phyloP scores from a whole-genome alignment of 2,329 filamentous ascomycete genomes.

The Exophiala xenobiotica region DNA sequence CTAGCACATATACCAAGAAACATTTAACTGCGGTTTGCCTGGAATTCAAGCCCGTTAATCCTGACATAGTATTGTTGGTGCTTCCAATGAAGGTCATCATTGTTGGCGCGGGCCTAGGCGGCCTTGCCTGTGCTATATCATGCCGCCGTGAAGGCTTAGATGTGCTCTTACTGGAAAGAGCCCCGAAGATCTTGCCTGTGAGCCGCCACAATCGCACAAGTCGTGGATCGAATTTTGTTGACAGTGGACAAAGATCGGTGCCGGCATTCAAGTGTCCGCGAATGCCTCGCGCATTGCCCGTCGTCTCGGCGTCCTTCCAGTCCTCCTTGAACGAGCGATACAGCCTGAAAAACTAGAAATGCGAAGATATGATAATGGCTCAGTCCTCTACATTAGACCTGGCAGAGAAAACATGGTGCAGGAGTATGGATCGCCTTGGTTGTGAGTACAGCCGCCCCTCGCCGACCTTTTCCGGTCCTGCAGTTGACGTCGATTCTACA shows the following conservation, averaged over 20 bases:
- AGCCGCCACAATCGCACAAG: not conserved
- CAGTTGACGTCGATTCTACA: not conserved
- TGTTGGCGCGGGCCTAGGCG: conserved; percentile 42
- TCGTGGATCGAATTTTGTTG: not conserved
- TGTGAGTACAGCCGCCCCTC: not conserved
- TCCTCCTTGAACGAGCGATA: not conserved
- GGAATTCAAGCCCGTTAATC: no score
- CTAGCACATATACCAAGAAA: no score
- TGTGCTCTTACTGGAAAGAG: conserved; percentile 29
- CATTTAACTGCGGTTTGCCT: no score
- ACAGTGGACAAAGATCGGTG: conserved; percentile 17
- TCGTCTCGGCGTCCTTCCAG: conserved; percentile 20
- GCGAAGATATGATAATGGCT: conserved; percentile 1
- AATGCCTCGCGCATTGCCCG: conserved; percentile 27
- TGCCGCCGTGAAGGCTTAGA: conserved; percentile 27
- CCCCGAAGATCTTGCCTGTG: conserved; percentile 16
- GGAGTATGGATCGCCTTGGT: not conserved
- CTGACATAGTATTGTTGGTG: no score
- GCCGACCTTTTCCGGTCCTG: not conserved
- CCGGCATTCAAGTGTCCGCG: conserved; percentile 33
- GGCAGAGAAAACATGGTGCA: not conserved
- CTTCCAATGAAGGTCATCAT: conserved; percentile 24
- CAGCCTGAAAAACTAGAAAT: not conserved
- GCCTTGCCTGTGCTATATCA: conserved; percentile 37
- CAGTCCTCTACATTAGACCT: not conserved